Evolutionary conservation across 106 monocot species (phyloP), one percentile per base, ranked within the genome.

Genomic region (Alisma plantagoaquatica): DNA sequence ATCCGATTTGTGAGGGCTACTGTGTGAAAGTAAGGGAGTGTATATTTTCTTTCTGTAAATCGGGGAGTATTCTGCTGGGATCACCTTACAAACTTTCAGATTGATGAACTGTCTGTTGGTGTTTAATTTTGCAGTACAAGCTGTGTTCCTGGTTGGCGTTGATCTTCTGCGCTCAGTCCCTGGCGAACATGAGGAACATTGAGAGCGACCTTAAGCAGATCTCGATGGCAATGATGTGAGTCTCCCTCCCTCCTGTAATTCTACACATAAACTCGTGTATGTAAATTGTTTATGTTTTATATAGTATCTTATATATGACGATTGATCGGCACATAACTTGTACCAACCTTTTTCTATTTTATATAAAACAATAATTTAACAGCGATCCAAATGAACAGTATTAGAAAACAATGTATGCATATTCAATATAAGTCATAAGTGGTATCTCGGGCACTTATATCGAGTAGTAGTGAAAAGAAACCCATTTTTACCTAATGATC

Each of bases 211-310:
- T 96, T 0, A 96, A 96, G 47, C 89, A 96, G 60, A 64, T 96
- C 47, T 84, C 84, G n/a, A 89, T 96, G 89, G 84, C 96, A 43
- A 78, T 89, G 71, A 96, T 96, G 96, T 96, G 78, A 83, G 89
- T 70, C 29, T 17, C 1, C 26, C 31, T 29, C n/a, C 26, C 5
- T 19, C 29, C 23, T n/a, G 3, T 11, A 3, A 15, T 42, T 6
- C 16, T n/a, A n/a, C n/a, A n/a, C n/a, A n/a, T n/a, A n/a, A n/a
- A n/a, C n/a, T n/a, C n/a, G n/a, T n/a, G n/a, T n/a, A n/a, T n/a
- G n/a, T n/a, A n/a, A n/a, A n/a, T n/a, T n/a, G n/a, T n/a, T n/a
- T n/a, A n/a, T n/a, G n/a, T n/a, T n/a, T n/a, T n/a, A n/a, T n/a
- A n/a, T n/a, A n/a, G n/a, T n/a, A n/a, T n/a, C n/a, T n/a, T n/a